These are phyloP conservation scores for Trametes coccinea DNA, from an alignment of 768 basidiomycete species.

Conservation along the genomic window DNA sequence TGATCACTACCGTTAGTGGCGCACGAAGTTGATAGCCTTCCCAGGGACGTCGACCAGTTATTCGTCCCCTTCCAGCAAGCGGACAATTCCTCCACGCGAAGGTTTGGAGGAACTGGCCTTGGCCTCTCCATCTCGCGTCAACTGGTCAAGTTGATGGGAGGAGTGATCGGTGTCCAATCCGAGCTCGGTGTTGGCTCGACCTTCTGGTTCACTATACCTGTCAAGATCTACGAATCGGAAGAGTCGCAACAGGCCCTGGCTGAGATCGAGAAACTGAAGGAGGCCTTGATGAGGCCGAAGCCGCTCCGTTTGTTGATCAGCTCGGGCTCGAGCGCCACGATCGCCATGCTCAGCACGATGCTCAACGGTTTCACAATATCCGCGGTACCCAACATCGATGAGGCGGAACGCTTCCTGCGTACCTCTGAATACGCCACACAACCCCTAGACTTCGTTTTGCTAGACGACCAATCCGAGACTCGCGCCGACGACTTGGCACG, in stretches of 20 bases:
- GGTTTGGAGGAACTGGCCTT: slow-evolving; percentile 77
- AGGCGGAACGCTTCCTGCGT: slow-evolving; percentile 45
- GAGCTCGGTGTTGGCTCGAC: slow-evolving; percentile 62
- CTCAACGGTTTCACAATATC: slow-evolving; percentile 54
- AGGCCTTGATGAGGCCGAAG: slow-evolving; percentile 47
- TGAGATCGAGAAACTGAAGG: slow-evolving; percentile 49
- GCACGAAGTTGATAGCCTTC: too few species aligned
- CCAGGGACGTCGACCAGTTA: slow-evolving; percentile 61
- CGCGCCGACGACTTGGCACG: slow-evolving; percentile 58
- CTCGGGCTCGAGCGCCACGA: slow-evolving; percentile 59
- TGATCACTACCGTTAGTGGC: too few species aligned
- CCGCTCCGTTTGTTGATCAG: slow-evolving; percentile 55
- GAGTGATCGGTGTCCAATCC: slow-evolving; percentile 69
- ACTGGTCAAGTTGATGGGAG: slow-evolving; percentile 75
- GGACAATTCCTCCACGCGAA: slow-evolving; percentile 74
- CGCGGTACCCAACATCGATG: slow-evolving; percentile 44
- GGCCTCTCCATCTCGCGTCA: slow-evolving; percentile 75
- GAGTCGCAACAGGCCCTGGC: slow-evolving; percentile 55
- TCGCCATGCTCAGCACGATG: slow-evolving; percentile 56
- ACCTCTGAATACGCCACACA: slow-evolving; percentile 32
- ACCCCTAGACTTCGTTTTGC: slow-evolving; percentile 61
- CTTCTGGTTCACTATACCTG: slow-evolving; percentile 77
- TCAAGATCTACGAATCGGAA: slow-evolving; percentile 53
- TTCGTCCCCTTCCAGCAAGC: slow-evolving; percentile 80
- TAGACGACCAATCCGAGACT: slow-evolving; percentile 66